Evolutionary conservation across 208 protist genomes (phyloP).

Genomic region (Angomonas deanei): DNA sequence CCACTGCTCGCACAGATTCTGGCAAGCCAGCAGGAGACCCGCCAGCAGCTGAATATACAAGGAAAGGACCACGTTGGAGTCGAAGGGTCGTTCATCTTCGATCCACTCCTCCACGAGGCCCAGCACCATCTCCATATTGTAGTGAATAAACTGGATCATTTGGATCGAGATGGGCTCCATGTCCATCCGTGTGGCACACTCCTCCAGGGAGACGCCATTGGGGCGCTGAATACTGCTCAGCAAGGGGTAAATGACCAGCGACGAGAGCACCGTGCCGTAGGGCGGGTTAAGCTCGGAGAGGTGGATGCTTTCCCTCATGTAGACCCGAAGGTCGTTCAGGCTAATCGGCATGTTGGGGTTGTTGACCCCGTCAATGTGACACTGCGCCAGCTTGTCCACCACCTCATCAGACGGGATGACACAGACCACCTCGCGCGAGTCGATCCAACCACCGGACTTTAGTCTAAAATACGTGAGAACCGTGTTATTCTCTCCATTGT

Average conservation of each 20-base stretch:
- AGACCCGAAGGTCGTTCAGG: constrained; percentile 15
- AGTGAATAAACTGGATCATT: constrained; percentile 49
- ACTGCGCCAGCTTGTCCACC: constrained; percentile 30
- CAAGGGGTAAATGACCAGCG: constrained; percentile 60
- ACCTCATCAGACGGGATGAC: constrained; percentile 35
- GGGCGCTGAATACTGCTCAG: constrained; percentile 12
- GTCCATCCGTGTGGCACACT: constrained; percentile 4
- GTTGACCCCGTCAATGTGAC: constrained; percentile 22
- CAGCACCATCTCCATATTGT: constrained; percentile 50
- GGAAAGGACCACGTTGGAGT: constrained; percentile 37
- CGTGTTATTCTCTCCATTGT: constrained; percentile 25
- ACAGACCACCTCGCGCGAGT: constrained; percentile 54
- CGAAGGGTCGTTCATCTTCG: constrained; percentile 28
- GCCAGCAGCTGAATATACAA: constrained; percentile 68
- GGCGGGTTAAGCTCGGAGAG: constrained; percentile 55
- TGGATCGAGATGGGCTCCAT: constrained; percentile 11
- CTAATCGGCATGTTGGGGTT: constrained; percentile 7
- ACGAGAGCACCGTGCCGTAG: constrained; percentile 68
- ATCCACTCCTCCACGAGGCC: constrained; percentile 37
- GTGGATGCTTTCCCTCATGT: constrained; percentile 59
- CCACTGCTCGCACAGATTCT: constrained; percentile 41
- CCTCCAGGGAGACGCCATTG: neutral
- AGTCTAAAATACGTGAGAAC: constrained; percentile 57
- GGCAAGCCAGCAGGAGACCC: constrained; percentile 38
- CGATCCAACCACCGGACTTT: constrained; percentile 68